Percentiles rank a stretch among this genome's conserved stretches.
These are phyloP conservation scores for Gossypium davidsonii DNA, from an alignment of 441 rosid species.

Conservation along the genomic window DNA sequence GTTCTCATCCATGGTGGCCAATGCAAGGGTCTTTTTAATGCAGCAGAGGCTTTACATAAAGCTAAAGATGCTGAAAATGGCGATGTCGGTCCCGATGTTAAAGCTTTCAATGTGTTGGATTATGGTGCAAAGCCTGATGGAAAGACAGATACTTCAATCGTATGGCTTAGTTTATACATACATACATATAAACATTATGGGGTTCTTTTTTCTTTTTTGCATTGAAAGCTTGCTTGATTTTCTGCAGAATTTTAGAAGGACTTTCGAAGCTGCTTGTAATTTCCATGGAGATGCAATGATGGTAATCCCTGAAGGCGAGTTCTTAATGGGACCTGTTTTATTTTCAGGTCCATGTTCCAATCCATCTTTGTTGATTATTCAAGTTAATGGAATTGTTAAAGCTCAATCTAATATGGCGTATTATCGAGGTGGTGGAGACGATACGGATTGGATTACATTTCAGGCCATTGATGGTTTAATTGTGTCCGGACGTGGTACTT, in stretches of 20 bases:
- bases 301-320: slow-evolving; percentile 39
- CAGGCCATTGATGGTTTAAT: slow-evolving; percentile 33
- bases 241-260: slow-evolving; percentile 32
- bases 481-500: slow-evolving; percentile 36
- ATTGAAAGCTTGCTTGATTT: background rate
- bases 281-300: slow-evolving; percentile 31
- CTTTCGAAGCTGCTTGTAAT: slow-evolving; percentile 44
- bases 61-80: background rate
- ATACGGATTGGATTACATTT: slow-evolving; percentile 41
- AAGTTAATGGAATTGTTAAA: slow-evolving; percentile 34
- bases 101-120: slow-evolving; percentile 35
- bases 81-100: slow-evolving; percentile 20
- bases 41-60: background rate
- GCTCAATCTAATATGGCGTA: slow-evolving; percentile 29
- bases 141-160: slow-evolving; percentile 29
- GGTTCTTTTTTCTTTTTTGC: background rate
- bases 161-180: slow-evolving; percentile 4
- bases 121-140: slow-evolving; percentile 40
- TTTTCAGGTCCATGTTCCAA: slow-evolving; percentile 49
- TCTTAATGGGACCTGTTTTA: slow-evolving; percentile 30
- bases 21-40: slow-evolving; percentile 3
- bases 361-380: slow-evolving; percentile 27
- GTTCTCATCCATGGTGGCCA: slow-evolving; percentile 11
- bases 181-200: background rate
- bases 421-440: slow-evolving; percentile 18